These are phyloP conservation scores for button mushroom (Agaricus bisporus) DNA, from an alignment of 768 basidiomycete species.

Conservation along the genomic window DNA sequence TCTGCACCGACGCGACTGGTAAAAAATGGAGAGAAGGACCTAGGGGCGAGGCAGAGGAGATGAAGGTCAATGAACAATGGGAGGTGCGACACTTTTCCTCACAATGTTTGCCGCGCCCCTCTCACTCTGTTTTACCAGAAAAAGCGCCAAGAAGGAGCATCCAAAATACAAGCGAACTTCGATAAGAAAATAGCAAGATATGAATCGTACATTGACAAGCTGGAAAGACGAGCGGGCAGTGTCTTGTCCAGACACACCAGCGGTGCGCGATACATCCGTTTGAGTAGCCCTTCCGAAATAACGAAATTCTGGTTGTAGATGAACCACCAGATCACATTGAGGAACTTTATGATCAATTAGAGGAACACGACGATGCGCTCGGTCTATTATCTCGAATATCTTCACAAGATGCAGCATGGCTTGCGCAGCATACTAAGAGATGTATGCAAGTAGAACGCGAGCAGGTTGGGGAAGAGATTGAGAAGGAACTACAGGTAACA, in stretches of 20 bases:
- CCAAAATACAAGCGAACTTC: conserved; percentile 48
- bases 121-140: conserved; percentile 29
- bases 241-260: conserved; percentile 34
- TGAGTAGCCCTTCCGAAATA: not conserved
- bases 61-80: conserved; percentile 56
- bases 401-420: conserved; percentile 52
- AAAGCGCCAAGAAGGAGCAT: conserved; percentile 51
- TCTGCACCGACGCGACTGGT: conserved; percentile 43
- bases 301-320: conserved; percentile 18
- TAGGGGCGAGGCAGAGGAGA: conserved; percentile 66
- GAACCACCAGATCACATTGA: conserved; percentile 44
- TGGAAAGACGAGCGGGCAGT: conserved; percentile 52
- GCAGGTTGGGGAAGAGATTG: conserved; percentile 51
- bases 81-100: conserved; percentile 37
- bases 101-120: not conserved
- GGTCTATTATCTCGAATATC: conserved; percentile 35
- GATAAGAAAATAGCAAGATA: conserved; percentile 49
- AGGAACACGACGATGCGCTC: conserved; percentile 44
- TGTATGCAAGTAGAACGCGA: conserved; percentile 45
- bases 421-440: conserved; percentile 47
- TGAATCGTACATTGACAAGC: conserved; percentile 57
- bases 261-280: conserved; percentile 23
- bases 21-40: conserved; percentile 52
- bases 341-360: conserved; percentile 57
- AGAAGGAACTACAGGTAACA: conserved; percentile 66